A percentile compares a stretch with the other conserved stretches of the same genome.
Conservation (phyloP, 1,284 basidiomycete species). For the Ganoderma multipileum region DNA sequence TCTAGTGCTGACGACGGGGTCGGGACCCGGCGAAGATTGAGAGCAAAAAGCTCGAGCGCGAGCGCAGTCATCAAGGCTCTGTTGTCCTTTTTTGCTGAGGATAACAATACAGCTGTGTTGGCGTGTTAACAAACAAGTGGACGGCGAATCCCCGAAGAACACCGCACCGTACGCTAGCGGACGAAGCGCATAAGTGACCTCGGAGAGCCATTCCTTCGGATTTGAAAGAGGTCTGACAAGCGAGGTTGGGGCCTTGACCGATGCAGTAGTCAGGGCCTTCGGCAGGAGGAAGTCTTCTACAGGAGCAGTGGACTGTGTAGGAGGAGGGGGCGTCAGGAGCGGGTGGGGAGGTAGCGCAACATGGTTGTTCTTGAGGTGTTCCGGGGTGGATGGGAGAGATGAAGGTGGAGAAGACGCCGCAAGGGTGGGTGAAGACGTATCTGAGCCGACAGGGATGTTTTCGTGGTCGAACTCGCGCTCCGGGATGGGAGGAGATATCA, state of each 20-base stretch:
- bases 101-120: conserved; percentile 38
- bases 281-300: conserved; percentile 80
- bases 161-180: conserved; percentile 76
- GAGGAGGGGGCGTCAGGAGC: conserved; percentile 60
- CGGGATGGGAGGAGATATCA: conserved; percentile 79
- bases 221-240: conserved; percentile 65
- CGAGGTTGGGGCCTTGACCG: conserved; percentile 70
- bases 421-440: conserved; percentile 61
- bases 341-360: conserved; percentile 66
- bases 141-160: conserved; percentile 1
- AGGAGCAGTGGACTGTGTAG: conserved; percentile 55
- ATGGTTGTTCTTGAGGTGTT: conserved; percentile 81
- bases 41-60: conserved; percentile 67
- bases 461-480: conserved; percentile 87
- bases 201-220: conserved; percentile 76
- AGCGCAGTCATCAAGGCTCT: conserved; percentile 66
- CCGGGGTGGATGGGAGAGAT: conserved; percentile 64
- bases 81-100: conserved; percentile 43
- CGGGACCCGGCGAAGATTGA: conserved; percentile 70
- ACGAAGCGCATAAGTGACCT: conserved; percentile 69
- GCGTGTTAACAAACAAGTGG: conserved; percentile 25
- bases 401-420: conserved; percentile 59
- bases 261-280: conserved; percentile 76
- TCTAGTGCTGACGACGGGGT: conserved; percentile 69
- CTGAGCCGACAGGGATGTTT: conserved; percentile 62